These are phyloP conservation scores for Exobasidium cylindrosporum DNA, from an alignment of 1,284 basidiomycete genomes.

Conservation along the genomic window DNA sequence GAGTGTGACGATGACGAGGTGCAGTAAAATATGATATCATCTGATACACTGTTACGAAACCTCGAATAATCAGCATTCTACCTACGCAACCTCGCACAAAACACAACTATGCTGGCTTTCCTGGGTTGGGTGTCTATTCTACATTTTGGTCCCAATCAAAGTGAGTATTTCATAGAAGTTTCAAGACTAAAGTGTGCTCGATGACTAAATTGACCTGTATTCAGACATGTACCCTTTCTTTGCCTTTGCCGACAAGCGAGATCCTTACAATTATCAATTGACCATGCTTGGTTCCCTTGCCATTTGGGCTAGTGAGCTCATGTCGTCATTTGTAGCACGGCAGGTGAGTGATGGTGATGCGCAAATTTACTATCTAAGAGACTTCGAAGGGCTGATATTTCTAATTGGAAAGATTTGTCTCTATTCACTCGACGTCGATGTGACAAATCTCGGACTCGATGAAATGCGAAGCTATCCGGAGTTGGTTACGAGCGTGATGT, in stretches of 20 bases:
- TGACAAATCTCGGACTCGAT: slow-evolving; percentile 60
- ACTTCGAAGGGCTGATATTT: neutral
- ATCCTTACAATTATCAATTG: slow-evolving; percentile 63
- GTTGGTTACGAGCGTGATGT: slow-evolving; percentile 56
- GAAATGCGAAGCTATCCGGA: slow-evolving; percentile 61
- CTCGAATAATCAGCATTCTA: slow-evolving; percentile 57
- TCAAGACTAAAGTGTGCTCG: neutral
- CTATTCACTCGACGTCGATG: slow-evolving; percentile 58
- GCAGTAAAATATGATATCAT: neutral
- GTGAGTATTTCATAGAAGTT: too few species aligned
- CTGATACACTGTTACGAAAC: neutral
- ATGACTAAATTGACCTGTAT: neutral
- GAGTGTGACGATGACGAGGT: neutral
- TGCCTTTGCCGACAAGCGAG: slow-evolving; percentile 59
- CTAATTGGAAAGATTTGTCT: slow-evolving; percentile 55
- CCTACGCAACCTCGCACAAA: slow-evolving; percentile 62
- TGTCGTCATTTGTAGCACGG: slow-evolving; percentile 58
- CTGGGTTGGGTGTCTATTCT: slow-evolving; percentile 59
- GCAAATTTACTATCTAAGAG: neutral
- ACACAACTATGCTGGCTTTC: slow-evolving; percentile 59
- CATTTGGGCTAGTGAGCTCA: slow-evolving; percentile 61
- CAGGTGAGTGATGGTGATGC: slow-evolving; percentile 22
- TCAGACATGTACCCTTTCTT: slow-evolving; percentile 62
- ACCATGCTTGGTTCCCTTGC: slow-evolving; percentile 61
- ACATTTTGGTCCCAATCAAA: slow-evolving; percentile 61